A percentile compares a stretch with the other conserved stretches of the same genome.
phyloP scores from a whole-genome alignment of 139 green algal genomes.

The Chlamydomonas urium region DNA sequence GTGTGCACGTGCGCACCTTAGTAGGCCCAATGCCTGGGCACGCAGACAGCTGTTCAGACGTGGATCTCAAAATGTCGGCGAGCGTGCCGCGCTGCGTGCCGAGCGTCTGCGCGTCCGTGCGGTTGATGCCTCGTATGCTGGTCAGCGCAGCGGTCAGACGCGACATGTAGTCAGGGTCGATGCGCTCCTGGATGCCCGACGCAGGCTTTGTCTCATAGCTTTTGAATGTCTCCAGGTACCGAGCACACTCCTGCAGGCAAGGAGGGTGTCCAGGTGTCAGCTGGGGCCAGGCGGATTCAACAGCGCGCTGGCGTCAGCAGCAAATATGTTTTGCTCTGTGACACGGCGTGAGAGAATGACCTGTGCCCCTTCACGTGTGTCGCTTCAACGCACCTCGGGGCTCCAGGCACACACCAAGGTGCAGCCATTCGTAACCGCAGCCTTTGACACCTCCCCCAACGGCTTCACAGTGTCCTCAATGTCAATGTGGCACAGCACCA shows the following conservation, averaged over 20 bases:
- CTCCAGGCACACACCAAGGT: slow-evolving; percentile 87
- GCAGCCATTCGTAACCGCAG: slow-evolving; percentile 70
- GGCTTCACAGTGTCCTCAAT: slow-evolving; percentile 77
- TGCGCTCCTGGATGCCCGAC: slow-evolving; percentile 60
- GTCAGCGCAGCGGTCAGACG: slow-evolving; percentile 66
- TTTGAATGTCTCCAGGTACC: slow-evolving; percentile 94
- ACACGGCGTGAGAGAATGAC: not conserved
- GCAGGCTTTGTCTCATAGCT: slow-evolving; percentile 87
- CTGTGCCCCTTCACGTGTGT: not conserved
- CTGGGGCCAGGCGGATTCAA: no score
- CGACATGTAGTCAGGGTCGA: slow-evolving; percentile 77
- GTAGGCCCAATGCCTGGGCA: slow-evolving; percentile 85
- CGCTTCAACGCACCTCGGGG: slow-evolving; percentile 42
- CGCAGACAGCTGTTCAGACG: slow-evolving; percentile 56
- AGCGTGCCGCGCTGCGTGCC: slow-evolving; percentile 41
- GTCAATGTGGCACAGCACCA: slow-evolving; percentile 86
- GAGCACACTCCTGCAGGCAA: slow-evolving; percentile 70
- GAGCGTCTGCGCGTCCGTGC: slow-evolving; percentile 71
- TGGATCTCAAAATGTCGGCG: slow-evolving; percentile 42
- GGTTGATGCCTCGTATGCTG: slow-evolving; percentile 70
- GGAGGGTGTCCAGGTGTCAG: not conserved
- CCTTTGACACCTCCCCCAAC: slow-evolving; percentile 57
- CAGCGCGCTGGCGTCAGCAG: not conserved
- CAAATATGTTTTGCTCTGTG: not conserved
- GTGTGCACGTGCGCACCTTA: slow-evolving; percentile 72